Evolutionary conservation across 208 protist genomes (phyloP), one percentile per base, ranked within the genome.

Genomic region (Trypanosomatidae sp.): DNA sequence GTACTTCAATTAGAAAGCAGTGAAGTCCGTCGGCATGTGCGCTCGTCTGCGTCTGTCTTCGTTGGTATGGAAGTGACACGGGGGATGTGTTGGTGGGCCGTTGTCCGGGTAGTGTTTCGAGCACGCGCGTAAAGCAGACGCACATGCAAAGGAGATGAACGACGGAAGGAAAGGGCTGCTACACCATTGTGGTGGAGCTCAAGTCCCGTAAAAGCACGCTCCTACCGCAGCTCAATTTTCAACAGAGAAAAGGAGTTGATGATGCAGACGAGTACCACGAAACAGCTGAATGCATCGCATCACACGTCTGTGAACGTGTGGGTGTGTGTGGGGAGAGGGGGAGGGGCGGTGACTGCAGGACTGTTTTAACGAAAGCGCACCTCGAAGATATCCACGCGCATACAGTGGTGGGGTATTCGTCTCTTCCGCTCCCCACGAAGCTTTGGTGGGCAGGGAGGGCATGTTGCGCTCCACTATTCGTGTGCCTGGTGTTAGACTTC

Each of bases 401-500:
- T 15, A 66, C 60, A 22, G 19, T 44, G 44, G 22, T 7, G 43
- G 13, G 47, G 43, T 15, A 33, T n/a, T 36, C 47, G 41, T 13
- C 66, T 56, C 36, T 19, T 44, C 50, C 60, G n/a, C 22, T n/a
- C 28, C n/a, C 70, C 28, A 76, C 47, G 53, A 33, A 25, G 10
- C 2, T 33, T 4, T 59, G 22, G 50, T 55, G 53, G 25, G 25
- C 10, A 25, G 53, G 25, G 33, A 59, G 25, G 25, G 25, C 53
- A 59, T 25, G 53, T 17, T 65, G 9, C 7, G 39, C 8, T 22
- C 9, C 39, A 65, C 36, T 25, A 19, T 22, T 65, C 60, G 1
- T 25, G 25, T 44, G 41, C n/a, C 15, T 46, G 60, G 36, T 46
- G 39, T 39, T 47, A 22, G 8, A 25, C 60, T 25, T 65, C 60